phyloP scores from a whole-genome alignment of 2,329 filamentous ascomycete species.

The Helotiales sp. region DNA sequence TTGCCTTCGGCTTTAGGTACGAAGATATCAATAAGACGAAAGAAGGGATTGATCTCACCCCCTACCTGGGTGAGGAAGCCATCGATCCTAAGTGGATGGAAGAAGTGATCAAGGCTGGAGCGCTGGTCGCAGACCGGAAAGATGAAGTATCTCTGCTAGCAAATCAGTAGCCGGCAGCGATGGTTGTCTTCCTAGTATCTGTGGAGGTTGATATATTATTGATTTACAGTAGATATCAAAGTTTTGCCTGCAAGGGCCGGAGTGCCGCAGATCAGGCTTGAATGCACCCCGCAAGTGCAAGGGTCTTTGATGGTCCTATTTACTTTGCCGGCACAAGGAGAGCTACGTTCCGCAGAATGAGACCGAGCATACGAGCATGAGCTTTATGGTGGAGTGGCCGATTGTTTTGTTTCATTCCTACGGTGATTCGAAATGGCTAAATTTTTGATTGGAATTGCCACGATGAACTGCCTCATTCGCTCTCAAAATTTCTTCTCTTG shows the following conservation, averaged over 20 bases:
- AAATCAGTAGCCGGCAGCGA: not conserved
- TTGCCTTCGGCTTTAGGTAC: slow-evolving; percentile 43
- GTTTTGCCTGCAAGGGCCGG: slow-evolving; percentile 24
- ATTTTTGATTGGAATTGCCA: not conserved
- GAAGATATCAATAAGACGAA: slow-evolving; percentile 33
- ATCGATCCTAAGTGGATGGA: slow-evolving; percentile 45
- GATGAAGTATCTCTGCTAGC: not conserved
- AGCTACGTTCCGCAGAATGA: not conserved
- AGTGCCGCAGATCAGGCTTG: slow-evolving; percentile 21
- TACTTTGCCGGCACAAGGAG: not conserved
- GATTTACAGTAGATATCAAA: slow-evolving; percentile 14
- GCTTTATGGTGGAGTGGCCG: not conserved
- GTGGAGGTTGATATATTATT: not conserved
- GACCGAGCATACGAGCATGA: not conserved
- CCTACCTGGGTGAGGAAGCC: slow-evolving; percentile 42
- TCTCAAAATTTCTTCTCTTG: no score
- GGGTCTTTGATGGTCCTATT: not conserved
- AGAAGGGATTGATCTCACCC: slow-evolving; percentile 38
- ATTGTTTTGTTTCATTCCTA: not conserved
- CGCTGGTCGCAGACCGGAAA: slow-evolving; percentile 20
- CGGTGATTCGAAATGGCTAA: not conserved
- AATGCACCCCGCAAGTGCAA: not conserved
- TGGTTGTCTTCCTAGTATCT: not conserved
- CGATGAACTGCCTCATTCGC: not conserved
- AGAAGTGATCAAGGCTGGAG: slow-evolving; percentile 33